These are phyloP conservation scores for Zygotorulaspora florentina DNA, from an alignment of 805 yeast genomes.

Conservation along the genomic window DNA sequence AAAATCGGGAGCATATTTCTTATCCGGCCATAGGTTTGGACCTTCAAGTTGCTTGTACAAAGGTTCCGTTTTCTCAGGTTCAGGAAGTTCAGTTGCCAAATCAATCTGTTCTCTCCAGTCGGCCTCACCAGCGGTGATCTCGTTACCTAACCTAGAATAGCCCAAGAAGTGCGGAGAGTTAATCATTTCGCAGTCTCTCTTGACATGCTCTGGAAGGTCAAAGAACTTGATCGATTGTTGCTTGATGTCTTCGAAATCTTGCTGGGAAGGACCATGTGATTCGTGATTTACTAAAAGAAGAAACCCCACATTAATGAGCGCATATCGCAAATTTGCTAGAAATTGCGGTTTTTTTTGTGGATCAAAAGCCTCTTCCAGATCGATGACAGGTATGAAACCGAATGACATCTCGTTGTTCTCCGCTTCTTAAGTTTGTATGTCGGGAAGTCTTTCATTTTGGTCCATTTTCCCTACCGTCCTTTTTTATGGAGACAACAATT, in stretches of 20 bases:
- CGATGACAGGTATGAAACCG: constrained; percentile 14
- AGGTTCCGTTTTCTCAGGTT: constrained; percentile 36
- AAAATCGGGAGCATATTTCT: constrained; percentile 41
- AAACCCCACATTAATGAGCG: constrained; percentile 55
- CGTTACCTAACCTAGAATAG: constrained; percentile 53
- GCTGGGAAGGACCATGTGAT: constrained; percentile 40
- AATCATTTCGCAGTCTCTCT: constrained; percentile 49
- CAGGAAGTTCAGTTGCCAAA: constrained; percentile 49
- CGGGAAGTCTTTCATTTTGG: no score
- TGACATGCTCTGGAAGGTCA: constrained; percentile 41
- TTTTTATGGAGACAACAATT: no score
- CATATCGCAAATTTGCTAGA: constrained; percentile 36
- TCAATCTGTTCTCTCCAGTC: constrained; percentile 65
- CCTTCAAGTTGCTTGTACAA: constrained; percentile 51
- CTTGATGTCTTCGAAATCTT: constrained; percentile 38
- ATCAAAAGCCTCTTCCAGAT: constrained; percentile 34
- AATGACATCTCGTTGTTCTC: constrained; percentile 15
- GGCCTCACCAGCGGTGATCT: constrained; percentile 48
- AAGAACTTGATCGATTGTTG: constrained; percentile 43
- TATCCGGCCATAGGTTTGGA: constrained; percentile 53
- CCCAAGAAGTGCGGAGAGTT: constrained; percentile 57
- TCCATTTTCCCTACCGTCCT: no score
- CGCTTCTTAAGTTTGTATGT: no score
- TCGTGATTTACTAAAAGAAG: constrained; percentile 40
- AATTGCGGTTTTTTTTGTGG: constrained; percentile 42